These are phyloP conservation scores for Abelmoschus esculentus DNA, from an alignment of 345 rosid species.

Conservation along the genomic window DNA sequence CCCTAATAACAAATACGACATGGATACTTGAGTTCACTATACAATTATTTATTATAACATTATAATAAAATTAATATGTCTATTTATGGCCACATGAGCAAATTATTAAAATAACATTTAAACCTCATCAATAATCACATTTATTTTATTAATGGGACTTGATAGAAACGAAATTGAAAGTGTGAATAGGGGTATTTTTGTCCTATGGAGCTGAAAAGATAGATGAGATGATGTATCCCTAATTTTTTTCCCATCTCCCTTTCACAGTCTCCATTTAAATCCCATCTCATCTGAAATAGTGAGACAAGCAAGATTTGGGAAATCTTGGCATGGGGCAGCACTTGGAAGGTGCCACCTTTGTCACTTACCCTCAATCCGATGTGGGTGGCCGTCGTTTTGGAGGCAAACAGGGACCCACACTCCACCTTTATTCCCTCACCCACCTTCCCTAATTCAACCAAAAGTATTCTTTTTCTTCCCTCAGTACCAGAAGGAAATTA, in stretches of 20 bases:
- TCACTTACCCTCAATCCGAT: conserved; percentile 49
- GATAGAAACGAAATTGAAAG: too few relatives aligned
- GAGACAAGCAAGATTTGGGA: conserved; percentile 69
- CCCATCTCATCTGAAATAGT: conserved; percentile 21
- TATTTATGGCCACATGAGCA: too few relatives aligned
- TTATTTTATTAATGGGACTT: too few relatives aligned
- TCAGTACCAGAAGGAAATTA: neutral
- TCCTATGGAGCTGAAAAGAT: neutral
- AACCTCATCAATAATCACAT: too few relatives aligned
- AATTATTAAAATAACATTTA: too few relatives aligned
- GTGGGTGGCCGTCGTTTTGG: conserved; percentile 81
- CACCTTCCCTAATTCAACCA: conserved; percentile 14
- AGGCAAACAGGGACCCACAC: conserved; percentile 54
- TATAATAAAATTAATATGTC: too few relatives aligned
- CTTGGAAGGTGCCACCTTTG: conserved; percentile 52
- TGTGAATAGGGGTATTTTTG: too few relatives aligned
- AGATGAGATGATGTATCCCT: conserved; percentile 5
- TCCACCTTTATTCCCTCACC: conserved; percentile 30
- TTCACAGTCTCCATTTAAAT: neutral
- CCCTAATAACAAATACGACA: too few relatives aligned
- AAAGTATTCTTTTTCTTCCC: neutral
- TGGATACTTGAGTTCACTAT: too few relatives aligned
- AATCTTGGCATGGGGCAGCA: conserved; percentile 58
- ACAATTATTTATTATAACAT: too few relatives aligned
- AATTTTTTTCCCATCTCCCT: too few relatives aligned